These are phyloP conservation scores for Pseudoperonospora humuli DNA, from an alignment of 352 stramenopile genomes.

Conservation along the genomic window DNA sequence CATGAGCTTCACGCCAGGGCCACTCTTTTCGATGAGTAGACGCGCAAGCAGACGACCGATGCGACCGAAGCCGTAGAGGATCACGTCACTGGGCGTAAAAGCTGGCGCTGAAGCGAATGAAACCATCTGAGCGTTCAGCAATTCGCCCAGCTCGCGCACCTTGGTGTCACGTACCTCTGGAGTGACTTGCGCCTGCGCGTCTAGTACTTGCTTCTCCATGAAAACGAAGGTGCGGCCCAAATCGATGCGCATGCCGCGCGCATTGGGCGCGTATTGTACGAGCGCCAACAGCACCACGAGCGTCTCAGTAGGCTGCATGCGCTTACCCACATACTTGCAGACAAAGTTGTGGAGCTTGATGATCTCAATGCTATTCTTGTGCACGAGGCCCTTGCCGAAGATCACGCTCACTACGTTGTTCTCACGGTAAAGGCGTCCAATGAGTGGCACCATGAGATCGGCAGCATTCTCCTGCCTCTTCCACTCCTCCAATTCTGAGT, in stretches of 20 bases:
- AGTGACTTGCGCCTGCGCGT: constrained; percentile 31
- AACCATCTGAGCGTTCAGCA: constrained; percentile 55
- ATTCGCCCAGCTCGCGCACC: constrained; percentile 38
- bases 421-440: constrained; percentile 75
- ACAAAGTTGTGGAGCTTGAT: constrained; percentile 79
- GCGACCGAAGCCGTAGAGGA: constrained; percentile 85
- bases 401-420: constrained; percentile 77
- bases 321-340: constrained; percentile 79
- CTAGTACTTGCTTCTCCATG: constrained; percentile 46
- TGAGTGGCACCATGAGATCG: constrained; percentile 79
- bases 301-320: constrained; percentile 65
- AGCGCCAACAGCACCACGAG: constrained; percentile 63
- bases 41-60: constrained; percentile 75
- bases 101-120: constrained; percentile 24
- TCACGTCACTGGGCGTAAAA: constrained; percentile 67
- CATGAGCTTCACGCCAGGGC: constrained; percentile 79
- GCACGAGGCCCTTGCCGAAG: constrained; percentile 77
- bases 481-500: constrained; percentile 64
- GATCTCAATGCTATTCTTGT: constrained; percentile 82
- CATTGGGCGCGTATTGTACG: constrained; percentile 46
- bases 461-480: constrained; percentile 74
- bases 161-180: constrained; percentile 35
- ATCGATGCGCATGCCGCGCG: constrained; percentile 67
- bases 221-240: constrained; percentile 69
- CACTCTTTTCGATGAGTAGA: constrained; percentile 82